Percentiles rank a stretch among this genome's conserved stretches.
Conservation (phyloP, 805 yeast genomes). For the Candida parachauliodes region DNA sequence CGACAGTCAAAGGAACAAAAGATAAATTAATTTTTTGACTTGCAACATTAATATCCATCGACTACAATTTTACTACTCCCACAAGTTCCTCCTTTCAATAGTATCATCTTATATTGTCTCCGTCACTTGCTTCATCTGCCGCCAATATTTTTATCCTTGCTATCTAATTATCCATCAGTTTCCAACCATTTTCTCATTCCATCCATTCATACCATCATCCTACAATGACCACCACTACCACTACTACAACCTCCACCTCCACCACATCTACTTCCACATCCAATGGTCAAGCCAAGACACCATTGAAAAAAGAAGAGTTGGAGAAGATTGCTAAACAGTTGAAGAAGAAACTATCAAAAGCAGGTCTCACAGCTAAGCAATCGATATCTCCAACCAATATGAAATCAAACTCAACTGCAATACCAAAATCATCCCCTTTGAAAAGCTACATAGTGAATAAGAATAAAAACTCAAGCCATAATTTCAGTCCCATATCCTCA, state of each 20-base stretch:
- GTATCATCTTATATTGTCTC: too few species aligned
- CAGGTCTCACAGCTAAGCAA: conserved; percentile 43
- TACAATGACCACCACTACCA: conserved; percentile 1
- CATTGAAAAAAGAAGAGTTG: conserved; percentile 41
- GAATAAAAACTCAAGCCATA: conserved; percentile 18
- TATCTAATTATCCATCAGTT: not conserved
- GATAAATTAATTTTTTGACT: too few species aligned
- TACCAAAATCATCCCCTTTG: conserved; percentile 26
- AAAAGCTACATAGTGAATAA: conserved; percentile 26
- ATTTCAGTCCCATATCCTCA: conserved; percentile 17
- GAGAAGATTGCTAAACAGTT: conserved; percentile 43
- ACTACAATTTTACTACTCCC: too few species aligned
- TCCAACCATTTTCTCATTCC: not conserved
- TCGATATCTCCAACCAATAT: conserved; percentile 19
- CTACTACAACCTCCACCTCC: not conserved
- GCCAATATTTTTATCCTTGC: not conserved
- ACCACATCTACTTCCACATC: not conserved
- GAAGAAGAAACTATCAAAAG: conserved; percentile 38
- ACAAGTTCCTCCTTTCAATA: not conserved
- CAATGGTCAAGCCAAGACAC: conserved; percentile 23
- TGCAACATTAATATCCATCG: too few species aligned
- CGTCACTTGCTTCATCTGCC: not conserved
- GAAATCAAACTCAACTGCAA: conserved; percentile 16
- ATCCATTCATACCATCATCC: too few species aligned
- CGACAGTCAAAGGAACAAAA: not conserved